Evolutionary conservation across 2,329 filamentous ascomycete genomes (phyloP).

Genomic region (Paecilomyces dactylethromorphus): DNA sequence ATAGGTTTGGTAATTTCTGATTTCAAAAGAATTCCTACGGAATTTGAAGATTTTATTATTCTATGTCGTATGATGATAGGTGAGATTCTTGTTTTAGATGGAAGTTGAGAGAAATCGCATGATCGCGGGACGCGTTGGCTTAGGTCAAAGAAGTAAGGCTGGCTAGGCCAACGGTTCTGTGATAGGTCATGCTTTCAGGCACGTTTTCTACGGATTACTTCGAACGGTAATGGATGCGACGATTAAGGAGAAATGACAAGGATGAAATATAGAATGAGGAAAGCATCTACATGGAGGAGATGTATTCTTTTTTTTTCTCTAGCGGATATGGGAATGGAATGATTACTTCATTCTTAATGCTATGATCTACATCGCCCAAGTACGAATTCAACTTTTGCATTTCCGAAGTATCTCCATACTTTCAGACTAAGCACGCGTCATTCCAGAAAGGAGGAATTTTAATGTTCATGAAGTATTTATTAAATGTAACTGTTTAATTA

Average conservation of each 20-base stretch:
- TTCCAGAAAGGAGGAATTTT: background rate
- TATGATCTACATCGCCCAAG: background rate
- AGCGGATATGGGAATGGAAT: background rate
- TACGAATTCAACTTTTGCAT: background rate
- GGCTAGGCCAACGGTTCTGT: background rate
- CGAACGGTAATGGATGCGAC: background rate
- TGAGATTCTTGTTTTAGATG: no score
- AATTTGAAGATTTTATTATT: no score
- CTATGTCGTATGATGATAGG: no score
- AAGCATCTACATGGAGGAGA: background rate
- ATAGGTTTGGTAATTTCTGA: no score
- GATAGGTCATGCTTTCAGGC: background rate
- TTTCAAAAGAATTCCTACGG: no score
- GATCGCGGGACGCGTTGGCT: background rate
- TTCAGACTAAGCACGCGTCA: background rate
- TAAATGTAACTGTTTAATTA: background rate
- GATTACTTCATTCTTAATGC: background rate
- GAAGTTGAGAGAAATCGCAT: background rate
- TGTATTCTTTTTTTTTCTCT: background rate
- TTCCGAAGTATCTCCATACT: background rate
- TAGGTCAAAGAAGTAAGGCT: background rate
- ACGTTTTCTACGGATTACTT: background rate
- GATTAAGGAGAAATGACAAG: background rate
- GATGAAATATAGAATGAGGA: background rate
- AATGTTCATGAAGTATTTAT: background rate